Percentiles rank a stretch among this genome's conserved stretches.
Evolutionary conservation across 352 stramenopile genomes (phyloP).

Genomic region (Pythium insidiosum): DNA sequence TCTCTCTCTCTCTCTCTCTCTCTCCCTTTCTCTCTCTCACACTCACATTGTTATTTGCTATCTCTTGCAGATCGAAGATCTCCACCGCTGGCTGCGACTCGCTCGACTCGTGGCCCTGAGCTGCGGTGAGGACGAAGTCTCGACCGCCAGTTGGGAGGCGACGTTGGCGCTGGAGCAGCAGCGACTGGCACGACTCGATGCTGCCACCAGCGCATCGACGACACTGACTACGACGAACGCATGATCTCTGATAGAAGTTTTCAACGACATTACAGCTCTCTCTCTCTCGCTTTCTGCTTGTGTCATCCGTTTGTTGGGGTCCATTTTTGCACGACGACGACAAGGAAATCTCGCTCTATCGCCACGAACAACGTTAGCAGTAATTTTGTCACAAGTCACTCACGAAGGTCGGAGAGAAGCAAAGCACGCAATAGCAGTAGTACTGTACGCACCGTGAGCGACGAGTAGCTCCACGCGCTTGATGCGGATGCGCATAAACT

Average conservation of each 20-base stretch:
- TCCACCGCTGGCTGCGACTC: slow-evolving; percentile 70
- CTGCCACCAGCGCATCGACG: too few relatives aligned
- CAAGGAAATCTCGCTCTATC: slow-evolving; percentile 88
- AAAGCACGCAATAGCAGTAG: too few relatives aligned
- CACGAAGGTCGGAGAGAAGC: neutral
- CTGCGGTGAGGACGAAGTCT: slow-evolving; percentile 39
- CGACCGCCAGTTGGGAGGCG: slow-evolving; percentile 37
- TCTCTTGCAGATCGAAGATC: slow-evolving; percentile 61
- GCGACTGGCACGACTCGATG: slow-evolving; percentile 24
- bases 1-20: too few relatives aligned
- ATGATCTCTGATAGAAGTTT: too few relatives aligned
- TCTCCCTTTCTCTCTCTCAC: too few relatives aligned
- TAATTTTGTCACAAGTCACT: too few relatives aligned
- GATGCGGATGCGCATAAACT: slow-evolving; percentile 90
- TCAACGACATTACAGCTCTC: too few relatives aligned
- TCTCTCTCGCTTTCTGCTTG: too few relatives aligned
- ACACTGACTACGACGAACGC: too few relatives aligned
- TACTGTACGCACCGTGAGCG: slow-evolving; percentile 82
- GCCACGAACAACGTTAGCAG: too few relatives aligned
- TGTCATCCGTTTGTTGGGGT: slow-evolving; percentile 37
- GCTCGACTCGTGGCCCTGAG: slow-evolving; percentile 66
- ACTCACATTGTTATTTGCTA: too few relatives aligned
- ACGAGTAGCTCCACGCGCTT: slow-evolving; percentile 92
- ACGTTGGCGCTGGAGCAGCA: slow-evolving; percentile 51
- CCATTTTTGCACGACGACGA: slow-evolving; percentile 94